Evolutionary conservation across 768 basidiomycete genomes (phyloP).

Genomic region (Termitomyces sp.): DNA sequence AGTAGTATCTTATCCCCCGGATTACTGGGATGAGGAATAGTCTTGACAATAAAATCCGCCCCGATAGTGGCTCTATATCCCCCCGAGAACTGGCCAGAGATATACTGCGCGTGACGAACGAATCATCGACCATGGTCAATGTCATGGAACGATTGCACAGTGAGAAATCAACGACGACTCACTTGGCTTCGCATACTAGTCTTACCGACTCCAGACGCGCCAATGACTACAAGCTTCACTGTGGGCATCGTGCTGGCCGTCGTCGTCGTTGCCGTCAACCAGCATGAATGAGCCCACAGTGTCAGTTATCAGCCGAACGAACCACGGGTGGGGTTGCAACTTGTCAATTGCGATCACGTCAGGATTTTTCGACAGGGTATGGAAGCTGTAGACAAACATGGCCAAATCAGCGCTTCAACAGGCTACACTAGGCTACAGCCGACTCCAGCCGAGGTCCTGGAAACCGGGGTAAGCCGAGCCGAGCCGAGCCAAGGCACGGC

Average conservation of each 20-base stretch:
- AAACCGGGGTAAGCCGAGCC: too few species aligned
- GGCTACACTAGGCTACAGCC: too few species aligned
- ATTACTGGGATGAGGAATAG: slow-evolving; percentile 56
- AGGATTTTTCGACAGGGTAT: neutral
- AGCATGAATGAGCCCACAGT: slow-evolving; percentile 11
- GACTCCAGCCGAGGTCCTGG: too few species aligned
- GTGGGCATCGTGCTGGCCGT: slow-evolving; percentile 50
- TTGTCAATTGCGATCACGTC: neutral
- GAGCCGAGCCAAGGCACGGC: too few species aligned
- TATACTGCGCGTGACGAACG: slow-evolving; percentile 48
- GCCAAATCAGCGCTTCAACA: neutral
- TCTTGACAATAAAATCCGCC: slow-evolving; percentile 84
- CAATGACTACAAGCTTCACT: slow-evolving; percentile 80
- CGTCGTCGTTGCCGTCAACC: slow-evolving; percentile 4
- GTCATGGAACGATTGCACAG: too few species aligned
- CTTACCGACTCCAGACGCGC: slow-evolving; percentile 84
- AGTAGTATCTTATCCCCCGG: slow-evolving; percentile 59
- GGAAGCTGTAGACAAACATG: neutral
- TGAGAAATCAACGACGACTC: slow-evolving; percentile 22
- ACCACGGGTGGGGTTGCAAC: neutral
- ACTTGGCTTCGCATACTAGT: slow-evolving; percentile 77
- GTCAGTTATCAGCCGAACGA: too few species aligned
- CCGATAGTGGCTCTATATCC: slow-evolving; percentile 86
- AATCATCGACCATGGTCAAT: neutral
- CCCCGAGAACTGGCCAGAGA: slow-evolving; percentile 71